Evolutionary conservation across 306 rosid species (phyloP).

Genomic region (Citrullus amarus): DNA sequence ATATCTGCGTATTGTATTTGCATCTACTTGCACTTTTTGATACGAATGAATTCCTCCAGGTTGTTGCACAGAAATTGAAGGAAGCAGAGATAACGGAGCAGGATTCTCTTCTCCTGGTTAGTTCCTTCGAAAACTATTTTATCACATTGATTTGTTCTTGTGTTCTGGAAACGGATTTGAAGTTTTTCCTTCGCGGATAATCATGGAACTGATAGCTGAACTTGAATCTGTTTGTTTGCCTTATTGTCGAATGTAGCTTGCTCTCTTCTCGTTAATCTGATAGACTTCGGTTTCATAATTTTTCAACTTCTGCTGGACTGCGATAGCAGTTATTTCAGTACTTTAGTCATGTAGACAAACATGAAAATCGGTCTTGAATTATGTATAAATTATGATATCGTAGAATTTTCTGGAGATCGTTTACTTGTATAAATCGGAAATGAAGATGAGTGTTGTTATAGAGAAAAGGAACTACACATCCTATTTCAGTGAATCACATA

Average conservation of each 20-base stretch:
- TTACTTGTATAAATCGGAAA: neutral
- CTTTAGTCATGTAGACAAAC: neutral
- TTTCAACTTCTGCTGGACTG: neutral
- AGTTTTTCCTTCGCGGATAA: constrained; percentile 12
- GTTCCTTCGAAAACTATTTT: constrained; percentile 16
- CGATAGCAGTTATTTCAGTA: neutral
- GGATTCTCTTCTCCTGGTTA: constrained; percentile 93
- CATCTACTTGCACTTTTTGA: neutral
- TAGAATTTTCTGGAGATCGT: neutral
- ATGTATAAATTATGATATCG: neutral
- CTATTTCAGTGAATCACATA: neutral
- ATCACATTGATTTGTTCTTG: neutral
- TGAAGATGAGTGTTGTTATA: neutral
- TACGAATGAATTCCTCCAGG: constrained; percentile 29
- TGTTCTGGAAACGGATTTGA: neutral
- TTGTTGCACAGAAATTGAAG: constrained; percentile 72
- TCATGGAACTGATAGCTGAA: neutral
- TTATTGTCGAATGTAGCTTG: neutral
- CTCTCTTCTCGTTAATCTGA: neutral
- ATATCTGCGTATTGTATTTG: neutral
- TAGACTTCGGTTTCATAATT: neutral
- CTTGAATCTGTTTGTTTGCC: neutral
- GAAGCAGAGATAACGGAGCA: constrained; percentile 92
- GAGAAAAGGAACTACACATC: neutral
- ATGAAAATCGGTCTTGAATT: neutral